These are phyloP conservation scores for Trypanosoma cruzi DNA, from an alignment of 208 protist species.

Conservation along the genomic window DNA sequence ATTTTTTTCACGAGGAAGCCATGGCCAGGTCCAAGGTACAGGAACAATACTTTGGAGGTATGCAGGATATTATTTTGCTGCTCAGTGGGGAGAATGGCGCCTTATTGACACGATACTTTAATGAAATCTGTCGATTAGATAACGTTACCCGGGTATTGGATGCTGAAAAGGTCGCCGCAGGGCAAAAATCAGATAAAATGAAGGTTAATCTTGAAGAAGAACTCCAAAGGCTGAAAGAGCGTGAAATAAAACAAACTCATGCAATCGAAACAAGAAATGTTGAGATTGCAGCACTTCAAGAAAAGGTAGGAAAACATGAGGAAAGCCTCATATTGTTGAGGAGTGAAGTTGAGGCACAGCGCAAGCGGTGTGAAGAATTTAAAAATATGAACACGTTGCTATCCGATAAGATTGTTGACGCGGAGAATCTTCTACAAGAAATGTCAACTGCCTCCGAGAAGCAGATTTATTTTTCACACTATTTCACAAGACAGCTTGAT, in stretches of 20 bases:
- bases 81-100: neutral
- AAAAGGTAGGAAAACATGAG: slow-evolving; percentile 10
- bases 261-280: slow-evolving; percentile 12
- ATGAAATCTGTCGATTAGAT: slow-evolving; percentile 10
- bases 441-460: slow-evolving; percentile 2
- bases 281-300: slow-evolving; percentile 1
- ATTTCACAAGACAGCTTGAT: neutral
- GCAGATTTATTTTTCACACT: slow-evolving; percentile 2
- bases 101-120: neutral
- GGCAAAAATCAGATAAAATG: neutral
- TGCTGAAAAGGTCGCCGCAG: slow-evolving; percentile 4
- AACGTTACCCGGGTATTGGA: neutral
- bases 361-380: slow-evolving; percentile 6
- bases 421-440: slow-evolving; percentile 14
- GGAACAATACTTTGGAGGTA: slow-evolving; percentile 16
- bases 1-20: slow-evolving; percentile 19
- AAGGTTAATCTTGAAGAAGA: slow-evolving; percentile 4
- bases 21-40: slow-evolving; percentile 3
- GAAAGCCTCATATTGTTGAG: slow-evolving; percentile 10
- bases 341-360: slow-evolving; percentile 15
- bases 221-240: neutral
- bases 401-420: slow-evolving; percentile 8
- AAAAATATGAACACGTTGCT: slow-evolving; percentile 11
- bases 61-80: slow-evolving; percentile 14
- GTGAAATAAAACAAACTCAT: slow-evolving; percentile 5